Conservation (phyloP, 2,329 filamentous ascomycete species). For the Pseudogymnoascus sp. region DNA sequence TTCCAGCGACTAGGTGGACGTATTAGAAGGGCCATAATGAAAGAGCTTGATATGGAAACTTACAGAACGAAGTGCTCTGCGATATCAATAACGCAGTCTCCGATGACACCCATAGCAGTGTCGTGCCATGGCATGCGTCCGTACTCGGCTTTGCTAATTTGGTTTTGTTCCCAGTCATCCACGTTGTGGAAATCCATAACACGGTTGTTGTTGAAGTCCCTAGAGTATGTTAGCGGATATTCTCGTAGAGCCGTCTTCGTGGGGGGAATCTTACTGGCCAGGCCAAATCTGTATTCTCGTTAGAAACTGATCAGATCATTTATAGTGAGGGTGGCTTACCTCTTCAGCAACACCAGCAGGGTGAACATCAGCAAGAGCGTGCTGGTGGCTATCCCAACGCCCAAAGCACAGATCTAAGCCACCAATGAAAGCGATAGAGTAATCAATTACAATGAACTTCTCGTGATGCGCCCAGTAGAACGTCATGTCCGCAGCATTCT, state of each 20-base stretch:
- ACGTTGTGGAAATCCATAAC: slow-evolving; percentile 94
- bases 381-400: slow-evolving; percentile 83
- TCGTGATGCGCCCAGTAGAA: slow-evolving; percentile 98
- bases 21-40: not conserved
- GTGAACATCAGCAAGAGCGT: slow-evolving; percentile 79
- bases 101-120: slow-evolving; percentile 83
- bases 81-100: slow-evolving; percentile 86
- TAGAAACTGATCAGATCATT: not conserved
- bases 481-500: slow-evolving; percentile 92
- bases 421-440: slow-evolving; percentile 83
- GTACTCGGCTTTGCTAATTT: slow-evolving; percentile 82
- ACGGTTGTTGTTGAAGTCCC: slow-evolving; percentile 93
- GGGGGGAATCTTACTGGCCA: slow-evolving; percentile 50
- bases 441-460: slow-evolving; percentile 94
- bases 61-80: slow-evolving; percentile 83
- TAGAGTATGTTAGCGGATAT: not conserved
- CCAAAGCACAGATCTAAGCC: slow-evolving; percentile 94
- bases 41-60: not conserved
- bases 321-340: slow-evolving; percentile 9
- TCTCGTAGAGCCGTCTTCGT: not conserved
- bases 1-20: slow-evolving; percentile 62
- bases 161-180: slow-evolving; percentile 85
- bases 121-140: slow-evolving; percentile 99
- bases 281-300: slow-evolving; percentile 56
- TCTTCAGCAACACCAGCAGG: slow-evolving; percentile 75